Evolutionary conservation across 2,329 filamentous ascomycete genomes (phyloP).

Genomic region (Xylaria sp.): DNA sequence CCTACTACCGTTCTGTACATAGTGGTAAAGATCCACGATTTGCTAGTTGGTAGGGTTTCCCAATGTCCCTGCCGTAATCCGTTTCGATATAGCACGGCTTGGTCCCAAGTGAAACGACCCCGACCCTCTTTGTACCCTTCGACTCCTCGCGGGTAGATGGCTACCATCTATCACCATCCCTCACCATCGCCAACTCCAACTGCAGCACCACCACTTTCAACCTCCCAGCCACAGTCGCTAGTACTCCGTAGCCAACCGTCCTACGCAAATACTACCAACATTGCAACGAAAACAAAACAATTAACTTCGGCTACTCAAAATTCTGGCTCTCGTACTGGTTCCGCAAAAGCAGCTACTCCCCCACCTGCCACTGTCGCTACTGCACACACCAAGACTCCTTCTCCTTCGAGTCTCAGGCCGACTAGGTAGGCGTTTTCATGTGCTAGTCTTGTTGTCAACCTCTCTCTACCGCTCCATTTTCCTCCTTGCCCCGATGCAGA

Average conservation of each 20-base stretch:
- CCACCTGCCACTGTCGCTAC: conserved; percentile 8
- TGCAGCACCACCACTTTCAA: conserved; percentile 10
- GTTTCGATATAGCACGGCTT: conserved; percentile 18
- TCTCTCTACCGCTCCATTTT: conserved; percentile 25
- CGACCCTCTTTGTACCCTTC: conserved; percentile 15
- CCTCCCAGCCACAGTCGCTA: conserved; percentile 23
- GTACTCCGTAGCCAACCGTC: conserved; percentile 29
- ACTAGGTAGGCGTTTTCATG: conserved; percentile 21
- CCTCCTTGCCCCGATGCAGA: conserved; percentile 4
- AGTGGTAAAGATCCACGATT: conserved; percentile 24
- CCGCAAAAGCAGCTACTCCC: conserved; percentile 1
- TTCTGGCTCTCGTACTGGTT: conserved; percentile 5
- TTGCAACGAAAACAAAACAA: conserved; percentile 1
- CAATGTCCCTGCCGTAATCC: conserved; percentile 20
- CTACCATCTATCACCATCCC: conserved; percentile 25
- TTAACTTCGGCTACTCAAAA: not conserved
- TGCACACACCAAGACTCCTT: conserved; percentile 20
- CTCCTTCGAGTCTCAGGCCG: conserved; percentile 29
- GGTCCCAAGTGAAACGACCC: conserved; percentile 16
- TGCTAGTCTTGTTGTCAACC: conserved; percentile 23
- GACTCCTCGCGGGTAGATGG: conserved; percentile 30
- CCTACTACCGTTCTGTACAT: no score
- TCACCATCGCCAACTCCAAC: conserved; percentile 17
- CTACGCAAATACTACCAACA: conserved; percentile 29
- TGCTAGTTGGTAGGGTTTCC: conserved; percentile 15